Conservation (phyloP, 2,329 filamentous ascomycete species). For the Pseudogymnoascus sp. region DNA sequence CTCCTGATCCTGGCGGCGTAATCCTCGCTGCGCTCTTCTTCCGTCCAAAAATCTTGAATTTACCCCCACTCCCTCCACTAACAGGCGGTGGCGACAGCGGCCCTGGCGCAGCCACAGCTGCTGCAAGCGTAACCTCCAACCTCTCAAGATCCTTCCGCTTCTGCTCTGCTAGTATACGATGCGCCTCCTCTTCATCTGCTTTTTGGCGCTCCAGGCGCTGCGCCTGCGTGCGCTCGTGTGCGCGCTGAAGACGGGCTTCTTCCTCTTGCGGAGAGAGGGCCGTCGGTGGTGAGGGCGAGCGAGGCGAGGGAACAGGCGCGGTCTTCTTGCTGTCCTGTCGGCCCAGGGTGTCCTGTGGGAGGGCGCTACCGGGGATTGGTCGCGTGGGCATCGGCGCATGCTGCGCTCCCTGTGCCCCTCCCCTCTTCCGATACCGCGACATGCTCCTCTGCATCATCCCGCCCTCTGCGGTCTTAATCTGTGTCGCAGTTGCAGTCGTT, state of each 20-base stretch:
- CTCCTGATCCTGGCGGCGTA: constrained; percentile 13
- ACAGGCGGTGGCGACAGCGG: constrained; percentile 7
- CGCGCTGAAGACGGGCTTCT: constrained; percentile 12
- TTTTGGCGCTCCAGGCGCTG: background rate
- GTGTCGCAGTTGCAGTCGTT: constrained; percentile 21
- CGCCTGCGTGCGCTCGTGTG: constrained; percentile 8
- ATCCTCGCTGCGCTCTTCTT: constrained; percentile 20
- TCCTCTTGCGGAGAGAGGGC: constrained; percentile 13
- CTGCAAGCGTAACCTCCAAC: constrained; percentile 25
- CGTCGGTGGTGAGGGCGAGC: constrained; percentile 13
- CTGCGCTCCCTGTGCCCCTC: constrained; percentile 12
- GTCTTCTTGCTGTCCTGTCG: background rate
- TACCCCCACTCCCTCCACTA: constrained; percentile 20
- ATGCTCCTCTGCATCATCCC: constrained; percentile 29
- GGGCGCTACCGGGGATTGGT: constrained; percentile 12
- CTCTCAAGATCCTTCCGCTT: constrained; percentile 29
- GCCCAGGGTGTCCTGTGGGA: constrained; percentile 12
- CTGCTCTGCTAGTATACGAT: constrained; percentile 23
- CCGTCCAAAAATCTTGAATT: constrained; percentile 24
- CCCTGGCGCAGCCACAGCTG: constrained; percentile 17
- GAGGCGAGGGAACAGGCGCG: constrained; percentile 12
- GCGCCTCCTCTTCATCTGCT: constrained; percentile 20
- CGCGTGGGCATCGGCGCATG: background rate
- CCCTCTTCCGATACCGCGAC: constrained; percentile 30
- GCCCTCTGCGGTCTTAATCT: constrained; percentile 19